phyloP scores from a whole-genome alignment of 306 rosid species.

The Trichosanthes cucumerina region DNA sequence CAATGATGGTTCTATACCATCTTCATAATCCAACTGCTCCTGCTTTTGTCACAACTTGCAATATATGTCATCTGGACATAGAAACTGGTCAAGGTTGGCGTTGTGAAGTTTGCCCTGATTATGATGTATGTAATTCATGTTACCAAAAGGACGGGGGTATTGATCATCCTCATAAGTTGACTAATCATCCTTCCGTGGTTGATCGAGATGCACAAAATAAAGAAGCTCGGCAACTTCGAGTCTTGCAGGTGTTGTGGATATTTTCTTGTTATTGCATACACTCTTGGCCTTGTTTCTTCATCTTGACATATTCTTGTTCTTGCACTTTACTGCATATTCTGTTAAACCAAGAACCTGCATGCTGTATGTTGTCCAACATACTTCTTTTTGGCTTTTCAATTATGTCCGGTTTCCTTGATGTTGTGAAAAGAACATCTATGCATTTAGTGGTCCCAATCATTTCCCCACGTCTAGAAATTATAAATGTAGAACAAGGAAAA shows the following conservation, averaged over 20 bases:
- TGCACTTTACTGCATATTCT: not conserved
- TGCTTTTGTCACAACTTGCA: constrained; percentile 77
- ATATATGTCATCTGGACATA: constrained; percentile 67
- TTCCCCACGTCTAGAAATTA: not conserved
- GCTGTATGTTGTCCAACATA: not conserved
- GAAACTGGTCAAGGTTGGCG: constrained; percentile 99
- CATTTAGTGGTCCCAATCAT: not conserved
- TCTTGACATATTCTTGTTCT: not conserved
- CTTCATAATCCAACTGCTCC: constrained; percentile 99
- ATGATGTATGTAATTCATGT: constrained; percentile 86
- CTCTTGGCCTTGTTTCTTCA: not conserved
- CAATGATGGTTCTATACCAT: constrained; percentile 99
- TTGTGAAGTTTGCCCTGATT: constrained; percentile 92
- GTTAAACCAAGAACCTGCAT: not conserved
- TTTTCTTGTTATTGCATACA: constrained; percentile 1
- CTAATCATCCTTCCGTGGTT: constrained; percentile 85
- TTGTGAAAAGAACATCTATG: not conserved
- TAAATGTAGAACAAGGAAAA: not conserved
- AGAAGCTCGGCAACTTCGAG: constrained; percentile 89
- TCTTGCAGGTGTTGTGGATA: constrained; percentile 47
- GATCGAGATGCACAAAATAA: constrained; percentile 96
- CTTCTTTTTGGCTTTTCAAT: not conserved
- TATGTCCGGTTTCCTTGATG: not conserved
- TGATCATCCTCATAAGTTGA: constrained; percentile 89
- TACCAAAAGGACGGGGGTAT: constrained; percentile 76